phyloP scores from a whole-genome alignment of 352 stramenopile genomes.

The Plasmopara muralis region DNA sequence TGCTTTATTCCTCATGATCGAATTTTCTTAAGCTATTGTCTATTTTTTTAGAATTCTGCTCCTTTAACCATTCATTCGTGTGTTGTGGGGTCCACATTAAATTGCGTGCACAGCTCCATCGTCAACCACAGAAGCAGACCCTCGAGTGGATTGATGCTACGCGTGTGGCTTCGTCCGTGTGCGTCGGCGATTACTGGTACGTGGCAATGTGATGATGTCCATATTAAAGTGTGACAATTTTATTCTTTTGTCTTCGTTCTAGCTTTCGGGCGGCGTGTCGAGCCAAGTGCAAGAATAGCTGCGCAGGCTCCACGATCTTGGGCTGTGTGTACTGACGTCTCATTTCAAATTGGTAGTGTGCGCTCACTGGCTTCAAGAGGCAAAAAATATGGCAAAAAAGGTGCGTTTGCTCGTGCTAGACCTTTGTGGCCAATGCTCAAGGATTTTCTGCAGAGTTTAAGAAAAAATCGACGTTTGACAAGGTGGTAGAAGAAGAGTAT shows the following conservation, averaged over 20 bases:
- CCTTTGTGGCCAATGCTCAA: not conserved
- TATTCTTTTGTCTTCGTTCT: not conserved
- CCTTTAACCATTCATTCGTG: conserved; percentile 10
- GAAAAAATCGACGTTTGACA: conserved; percentile 58
- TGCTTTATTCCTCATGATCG: too few relatives aligned
- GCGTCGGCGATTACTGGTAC: conserved; percentile 38
- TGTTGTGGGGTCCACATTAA: conserved; percentile 9
- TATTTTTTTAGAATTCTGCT: too few relatives aligned
- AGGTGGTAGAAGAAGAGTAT: conserved; percentile 39
- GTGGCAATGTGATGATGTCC: conserved; percentile 5
- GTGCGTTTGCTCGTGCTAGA: conserved; percentile 3
- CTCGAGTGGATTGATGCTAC: conserved; percentile 43
- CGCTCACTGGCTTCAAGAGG: conserved; percentile 40
- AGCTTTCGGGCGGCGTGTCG: conserved; percentile 16
- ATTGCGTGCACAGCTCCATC: conserved; percentile 5
- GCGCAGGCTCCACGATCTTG: conserved; percentile 17
- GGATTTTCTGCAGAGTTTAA: conserved; percentile 25
- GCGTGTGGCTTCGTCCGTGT: conserved; percentile 58
- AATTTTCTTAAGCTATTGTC: too few relatives aligned
- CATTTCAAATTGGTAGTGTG: conserved; percentile 9
- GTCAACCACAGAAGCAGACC: conserved; percentile 24
- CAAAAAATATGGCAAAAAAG: conserved; percentile 43
- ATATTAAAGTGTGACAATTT: not conserved
- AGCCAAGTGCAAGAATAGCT: conserved; percentile 6
- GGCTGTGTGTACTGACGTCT: conserved; percentile 5